Percentiles rank a stretch among this genome's conserved stretches.
Conservation (phyloP, 129 eudicot genomes). For the Saposhnikovia divaricata region DNA sequence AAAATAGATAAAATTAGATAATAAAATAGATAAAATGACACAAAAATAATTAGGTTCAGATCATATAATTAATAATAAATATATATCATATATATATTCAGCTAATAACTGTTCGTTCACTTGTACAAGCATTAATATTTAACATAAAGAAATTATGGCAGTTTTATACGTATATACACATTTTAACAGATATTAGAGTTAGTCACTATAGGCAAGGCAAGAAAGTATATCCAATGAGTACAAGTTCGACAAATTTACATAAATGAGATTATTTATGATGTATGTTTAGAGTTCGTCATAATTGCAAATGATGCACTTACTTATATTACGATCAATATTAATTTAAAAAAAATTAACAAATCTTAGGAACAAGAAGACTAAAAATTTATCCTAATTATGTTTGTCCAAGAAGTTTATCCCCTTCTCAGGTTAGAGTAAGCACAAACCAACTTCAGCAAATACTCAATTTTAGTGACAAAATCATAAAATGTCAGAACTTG, state of each 20-base stretch:
- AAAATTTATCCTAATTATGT: background rate
- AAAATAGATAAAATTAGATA: background rate
- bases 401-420: background rate
- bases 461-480: background rate
- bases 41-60: no score
- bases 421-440: no score
- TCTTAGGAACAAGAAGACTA: background rate
- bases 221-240: no score
- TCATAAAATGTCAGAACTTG: no score
- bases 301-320: background rate
- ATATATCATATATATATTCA: no score
- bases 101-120: no score
- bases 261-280: background rate
- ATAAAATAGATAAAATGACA: background rate
- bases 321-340: no score
- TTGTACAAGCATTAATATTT: no score
- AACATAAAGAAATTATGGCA: background rate
- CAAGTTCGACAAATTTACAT: background rate
- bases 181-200: background rate
- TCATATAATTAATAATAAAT: no score
- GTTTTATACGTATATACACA: background rate
- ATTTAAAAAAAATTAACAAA: no score
- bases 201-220: no score
- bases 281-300: background rate
- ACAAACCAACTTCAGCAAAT: no score